These are phyloP conservation scores for Coniosporium tulheliwenetii DNA, from an alignment of 2,329 filamentous ascomycete species.

Conservation along the genomic window DNA sequence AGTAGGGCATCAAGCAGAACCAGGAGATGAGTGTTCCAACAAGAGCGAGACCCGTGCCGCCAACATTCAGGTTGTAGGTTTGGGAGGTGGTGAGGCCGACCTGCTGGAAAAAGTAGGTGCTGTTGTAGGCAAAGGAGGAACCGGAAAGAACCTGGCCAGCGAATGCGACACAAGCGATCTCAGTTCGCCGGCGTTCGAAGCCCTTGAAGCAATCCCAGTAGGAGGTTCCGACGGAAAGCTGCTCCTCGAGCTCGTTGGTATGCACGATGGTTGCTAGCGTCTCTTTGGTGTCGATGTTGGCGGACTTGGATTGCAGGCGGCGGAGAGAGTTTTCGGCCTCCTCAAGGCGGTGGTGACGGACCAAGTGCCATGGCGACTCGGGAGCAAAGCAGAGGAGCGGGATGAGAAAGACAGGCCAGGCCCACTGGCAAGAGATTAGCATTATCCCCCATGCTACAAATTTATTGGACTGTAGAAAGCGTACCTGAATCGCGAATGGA, in stretches of 20 bases:
- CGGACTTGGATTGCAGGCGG: slow-evolving; percentile 31
- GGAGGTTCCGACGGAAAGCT: slow-evolving; percentile 27
- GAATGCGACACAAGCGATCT: slow-evolving; percentile 42
- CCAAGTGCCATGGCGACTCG: slow-evolving; percentile 39
- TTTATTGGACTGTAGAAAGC: too few species aligned
- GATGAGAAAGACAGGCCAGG: slow-evolving; percentile 11
- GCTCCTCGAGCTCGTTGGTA: slow-evolving; percentile 38
- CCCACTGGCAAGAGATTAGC: slow-evolving; percentile 11
- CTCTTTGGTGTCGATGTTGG: slow-evolving; percentile 22
- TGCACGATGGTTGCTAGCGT: slow-evolving; percentile 44
- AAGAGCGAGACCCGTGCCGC: slow-evolving; percentile 43
- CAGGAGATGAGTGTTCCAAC: slow-evolving; percentile 44
- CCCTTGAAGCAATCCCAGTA: slow-evolving; percentile 39
- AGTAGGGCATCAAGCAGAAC: slow-evolving; percentile 48
- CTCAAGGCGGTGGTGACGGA: slow-evolving; percentile 31
- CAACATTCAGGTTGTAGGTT: slow-evolving; percentile 18
- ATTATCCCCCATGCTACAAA: too few species aligned
- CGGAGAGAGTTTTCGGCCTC: slow-evolving; percentile 29
- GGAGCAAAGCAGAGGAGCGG: slow-evolving; percentile 31
- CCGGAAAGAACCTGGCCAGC: slow-evolving; percentile 46
- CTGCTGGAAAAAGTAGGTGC: slow-evolving; percentile 44
- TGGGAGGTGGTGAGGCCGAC: slow-evolving; percentile 18
- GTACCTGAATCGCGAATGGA: slow-evolving; percentile 29
- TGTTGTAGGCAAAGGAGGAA: slow-evolving; percentile 48
- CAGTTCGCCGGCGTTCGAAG: slow-evolving; percentile 36